These are phyloP conservation scores for Letharia lupina DNA, from an alignment of 495 filamentous ascomycete genomes.

Conservation along the genomic window DNA sequence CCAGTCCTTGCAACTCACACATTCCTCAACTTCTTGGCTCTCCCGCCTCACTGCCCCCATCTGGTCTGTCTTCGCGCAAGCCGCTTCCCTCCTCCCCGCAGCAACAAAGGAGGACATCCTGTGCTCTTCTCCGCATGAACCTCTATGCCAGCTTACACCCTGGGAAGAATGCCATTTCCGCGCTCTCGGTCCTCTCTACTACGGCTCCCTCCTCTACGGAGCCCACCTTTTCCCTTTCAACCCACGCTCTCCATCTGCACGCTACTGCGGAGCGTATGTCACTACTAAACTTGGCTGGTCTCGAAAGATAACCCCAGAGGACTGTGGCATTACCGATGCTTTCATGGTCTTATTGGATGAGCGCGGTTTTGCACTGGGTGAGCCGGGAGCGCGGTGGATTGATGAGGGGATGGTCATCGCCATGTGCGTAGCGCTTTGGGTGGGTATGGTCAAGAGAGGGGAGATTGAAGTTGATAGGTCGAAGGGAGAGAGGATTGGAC, in stretches of 20 bases:
- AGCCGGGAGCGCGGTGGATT: constrained; percentile 14
- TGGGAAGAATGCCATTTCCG: constrained; percentile 19
- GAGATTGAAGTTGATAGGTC: constrained; percentile 10
- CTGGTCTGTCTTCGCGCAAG: constrained; percentile 13
- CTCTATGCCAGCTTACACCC: constrained; percentile 20
- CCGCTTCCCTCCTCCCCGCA: constrained; percentile 13
- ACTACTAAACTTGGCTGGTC: constrained; percentile 13
- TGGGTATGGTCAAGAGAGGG: constrained; percentile 15
- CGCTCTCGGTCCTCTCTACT: constrained; percentile 19
- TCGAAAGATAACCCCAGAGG: constrained; percentile 13
- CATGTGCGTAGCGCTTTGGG: constrained; percentile 16
- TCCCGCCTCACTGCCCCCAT: constrained; percentile 20
- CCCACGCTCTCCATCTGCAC: background rate
- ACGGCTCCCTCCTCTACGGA: constrained; percentile 14
- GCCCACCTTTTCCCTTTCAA: constrained; percentile 16
- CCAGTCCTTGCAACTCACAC: background rate
- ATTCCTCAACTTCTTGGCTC: constrained; percentile 16
- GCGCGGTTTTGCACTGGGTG: constrained; percentile 8
- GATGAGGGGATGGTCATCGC: constrained; percentile 11
- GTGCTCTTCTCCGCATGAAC: constrained; percentile 9
- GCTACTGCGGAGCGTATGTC: constrained; percentile 15
- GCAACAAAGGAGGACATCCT: constrained; percentile 19
- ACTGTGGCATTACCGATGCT: constrained; percentile 17
- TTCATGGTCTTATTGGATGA: constrained; percentile 17
- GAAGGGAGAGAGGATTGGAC: constrained; percentile 16